phyloP scores from a whole-genome alignment of 495 filamentous ascomycete genomes.

The Aspergillus kassunensis region DNA sequence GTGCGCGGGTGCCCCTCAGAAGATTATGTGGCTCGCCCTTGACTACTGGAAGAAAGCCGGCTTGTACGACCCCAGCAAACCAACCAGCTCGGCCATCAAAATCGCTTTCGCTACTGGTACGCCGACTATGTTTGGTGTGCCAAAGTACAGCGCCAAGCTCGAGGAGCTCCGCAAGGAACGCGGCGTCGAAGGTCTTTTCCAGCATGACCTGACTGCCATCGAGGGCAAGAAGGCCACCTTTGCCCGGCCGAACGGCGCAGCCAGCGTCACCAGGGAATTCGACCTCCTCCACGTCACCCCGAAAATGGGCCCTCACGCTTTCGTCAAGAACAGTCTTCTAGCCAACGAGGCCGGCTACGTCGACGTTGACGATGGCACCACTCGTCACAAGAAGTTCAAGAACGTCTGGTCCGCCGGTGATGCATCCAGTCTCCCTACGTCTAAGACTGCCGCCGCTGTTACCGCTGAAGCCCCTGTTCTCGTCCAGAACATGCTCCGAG shows the following conservation, averaged over 20 bases:
- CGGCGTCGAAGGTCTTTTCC: conserved; percentile 62
- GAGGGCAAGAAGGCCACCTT: conserved; percentile 57
- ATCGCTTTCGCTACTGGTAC: conserved; percentile 61
- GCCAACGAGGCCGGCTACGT: conserved; percentile 61
- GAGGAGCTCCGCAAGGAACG: conserved; percentile 59
- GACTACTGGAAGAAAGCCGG: conserved; percentile 61
- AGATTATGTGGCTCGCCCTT: conserved; percentile 67
- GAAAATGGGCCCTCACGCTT: conserved; percentile 59
- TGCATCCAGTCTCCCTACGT: conserved; percentile 61
- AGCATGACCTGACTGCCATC: conserved; percentile 60
- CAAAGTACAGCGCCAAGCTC: conserved; percentile 61
- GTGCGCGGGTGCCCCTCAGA: conserved; percentile 68
- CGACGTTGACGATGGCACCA: conserved; percentile 58
- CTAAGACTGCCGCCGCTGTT: conserved; percentile 66
- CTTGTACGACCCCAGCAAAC: conserved; percentile 46
- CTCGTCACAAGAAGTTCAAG: conserved; percentile 56
- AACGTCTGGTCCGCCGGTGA: conserved; percentile 71
- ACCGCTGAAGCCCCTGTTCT: conserved; percentile 60
- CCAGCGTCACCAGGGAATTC: conserved; percentile 48
- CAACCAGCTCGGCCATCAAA: conserved; percentile 47
- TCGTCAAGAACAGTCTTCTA: conserved; percentile 53
- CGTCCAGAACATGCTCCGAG: conserved; percentile 50
- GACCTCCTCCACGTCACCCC: conserved; percentile 59
- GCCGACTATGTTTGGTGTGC: conserved; percentile 63
- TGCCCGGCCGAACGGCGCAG: conserved; percentile 39